These are phyloP conservation scores for Ophiocordyceps polyrhachis-furcata DNA, from an alignment of 2,329 filamentous ascomycete genomes.

Conservation along the genomic window DNA sequence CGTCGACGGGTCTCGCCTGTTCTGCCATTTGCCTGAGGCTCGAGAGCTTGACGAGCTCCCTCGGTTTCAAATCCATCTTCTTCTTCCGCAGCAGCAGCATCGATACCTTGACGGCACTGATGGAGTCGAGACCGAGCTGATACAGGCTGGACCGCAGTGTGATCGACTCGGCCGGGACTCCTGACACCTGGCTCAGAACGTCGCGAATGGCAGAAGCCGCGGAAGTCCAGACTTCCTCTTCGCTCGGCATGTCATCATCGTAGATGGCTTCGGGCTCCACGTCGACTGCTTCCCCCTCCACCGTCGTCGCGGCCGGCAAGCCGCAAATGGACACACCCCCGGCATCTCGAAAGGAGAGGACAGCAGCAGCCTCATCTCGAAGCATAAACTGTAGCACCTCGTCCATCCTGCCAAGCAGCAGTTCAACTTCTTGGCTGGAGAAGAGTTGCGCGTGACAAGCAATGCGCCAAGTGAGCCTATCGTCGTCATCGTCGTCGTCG, in stretches of 20 bases:
- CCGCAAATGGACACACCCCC: conserved; percentile 45
- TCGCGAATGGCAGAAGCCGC: conserved; percentile 22
- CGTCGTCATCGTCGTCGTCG: conserved; percentile 23
- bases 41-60: conserved; percentile 48
- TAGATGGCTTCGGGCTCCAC: not conserved
- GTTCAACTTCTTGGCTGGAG: conserved; percentile 22
- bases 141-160: conserved; percentile 48
- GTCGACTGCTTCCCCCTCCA: not conserved
- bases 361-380: conserved; percentile 22
- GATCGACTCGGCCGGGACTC: conserved; percentile 38
- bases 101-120: conserved; percentile 72
- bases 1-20: conserved; percentile 2
- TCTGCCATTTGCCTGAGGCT: conserved; percentile 46
- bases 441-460: conserved; percentile 45
- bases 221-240: conserved; percentile 13
- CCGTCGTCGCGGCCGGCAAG: conserved; percentile 17
- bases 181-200: conserved; percentile 39
- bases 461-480: conserved; percentile 47
- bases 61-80: conserved; percentile 41
- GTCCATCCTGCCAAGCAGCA: conserved; percentile 42
- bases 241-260: not conserved
- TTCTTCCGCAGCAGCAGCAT: conserved; percentile 46
- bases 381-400: conserved; percentile 37
- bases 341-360: conserved; percentile 31
- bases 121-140: conserved; percentile 77